Base-by-base conservation (phyloP, 2,329 filamentous ascomycete genomes). In the Eutypella sp. region DNA sequence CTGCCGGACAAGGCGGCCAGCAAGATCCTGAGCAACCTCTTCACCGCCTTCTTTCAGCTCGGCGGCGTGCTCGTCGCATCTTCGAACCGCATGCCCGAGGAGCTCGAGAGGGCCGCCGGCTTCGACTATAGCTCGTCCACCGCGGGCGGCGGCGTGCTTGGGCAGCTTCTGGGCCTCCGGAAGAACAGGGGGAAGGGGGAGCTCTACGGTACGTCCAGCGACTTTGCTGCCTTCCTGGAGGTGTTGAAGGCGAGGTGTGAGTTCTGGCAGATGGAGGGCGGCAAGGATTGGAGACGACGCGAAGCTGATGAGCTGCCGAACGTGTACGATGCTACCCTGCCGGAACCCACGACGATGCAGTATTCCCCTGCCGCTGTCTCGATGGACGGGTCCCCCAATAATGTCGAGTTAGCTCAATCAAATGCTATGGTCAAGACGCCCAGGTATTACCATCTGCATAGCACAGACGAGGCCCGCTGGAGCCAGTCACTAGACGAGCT, bases 61-160 rank as follows among this genome's bases (percentile, higher is more conserved):
- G 88, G 88, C 0, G 88, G 88, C 7, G 88, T 93, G 0, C 69
- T 93, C 15, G 75, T 93, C 31, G 87, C 87, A 1, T 90, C 86
- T 0, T 89, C 85, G 4, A 93, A 93, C 61, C 79, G 88, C 7
- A 87, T 92, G 82, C 87, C 88, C 0, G 87, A 92, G 57, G 88
- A 91, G 59, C 65, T 93, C 41, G 84, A 80, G 39, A 89, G 87
- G 53, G 87, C 87, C 0, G 81, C 81, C 1, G 87, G 88, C 0
- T 75, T 84, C 20, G 79, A 86, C 50, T 89, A 87, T 58, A 68
- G 74, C 10, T 76, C 79, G 0, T 72, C 81, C 4, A 47, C 50
- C 7, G 68, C 72, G n/a, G n/a, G n/a, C 27, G 73, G 73, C 42
- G 77, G 73, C 3, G 63, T 81, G 46, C 65, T 79, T 45, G 68